These are phyloP conservation scores for Vitis rotundifolia DNA, from an alignment of 164 flowering plant genomes.

Conservation along the genomic window DNA sequence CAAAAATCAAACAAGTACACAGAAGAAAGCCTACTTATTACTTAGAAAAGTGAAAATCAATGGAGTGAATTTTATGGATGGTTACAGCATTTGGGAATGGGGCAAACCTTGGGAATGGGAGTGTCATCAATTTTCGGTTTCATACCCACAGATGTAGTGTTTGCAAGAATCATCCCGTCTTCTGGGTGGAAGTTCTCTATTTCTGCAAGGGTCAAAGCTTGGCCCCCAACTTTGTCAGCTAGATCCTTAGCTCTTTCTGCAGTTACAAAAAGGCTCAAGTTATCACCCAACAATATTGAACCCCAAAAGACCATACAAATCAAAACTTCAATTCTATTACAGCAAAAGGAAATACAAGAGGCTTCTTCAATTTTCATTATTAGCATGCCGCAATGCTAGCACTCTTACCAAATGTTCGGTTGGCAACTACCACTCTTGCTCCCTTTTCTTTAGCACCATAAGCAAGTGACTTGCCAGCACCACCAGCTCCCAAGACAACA, in stretches of 20 bases:
- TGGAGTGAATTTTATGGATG: too few relatives aligned
- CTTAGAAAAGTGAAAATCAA: too few relatives aligned
- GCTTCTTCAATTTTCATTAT: not conserved
- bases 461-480: constrained; percentile 91
- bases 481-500: constrained; percentile 87
- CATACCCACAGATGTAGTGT: constrained; percentile 78
- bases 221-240: constrained; percentile 62
- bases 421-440: constrained; percentile 79
- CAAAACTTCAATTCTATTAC: too few relatives aligned
- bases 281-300: too few relatives aligned
- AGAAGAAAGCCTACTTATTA: not conserved
- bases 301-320: too few relatives aligned
- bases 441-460: constrained; percentile 87
- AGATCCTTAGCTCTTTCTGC: constrained; percentile 66
- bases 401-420: constrained; percentile 66
- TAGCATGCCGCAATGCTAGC: constrained; percentile 2
- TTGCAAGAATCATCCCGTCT: constrained; percentile 72
- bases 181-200: constrained; percentile 56
- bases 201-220: constrained; percentile 57
- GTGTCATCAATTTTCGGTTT: constrained; percentile 61
- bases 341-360: too few relatives aligned
- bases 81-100: not conserved
- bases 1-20: not conserved
- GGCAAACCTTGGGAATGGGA: constrained; percentile 65
- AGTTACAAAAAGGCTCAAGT: not conserved